A percentile compares a stretch with the other conserved stretches of the same genome.
Evolutionary conservation across 495 filamentous ascomycete genomes (phyloP).

Genomic region (Rusavskia elegans): DNA sequence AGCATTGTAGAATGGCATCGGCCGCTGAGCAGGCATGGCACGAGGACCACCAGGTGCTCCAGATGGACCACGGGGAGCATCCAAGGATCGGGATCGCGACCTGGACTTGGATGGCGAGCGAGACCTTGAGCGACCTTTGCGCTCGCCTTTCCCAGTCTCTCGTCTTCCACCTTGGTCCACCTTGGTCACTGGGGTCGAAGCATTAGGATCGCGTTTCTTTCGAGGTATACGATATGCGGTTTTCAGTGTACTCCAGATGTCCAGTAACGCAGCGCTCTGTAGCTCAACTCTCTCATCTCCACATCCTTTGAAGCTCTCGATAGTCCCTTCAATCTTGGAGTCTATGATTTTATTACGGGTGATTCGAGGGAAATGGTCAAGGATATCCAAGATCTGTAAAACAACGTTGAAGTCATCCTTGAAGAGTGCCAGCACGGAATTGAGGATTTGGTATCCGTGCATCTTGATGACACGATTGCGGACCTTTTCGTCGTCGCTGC

Average conservation of each 20-base stretch:
- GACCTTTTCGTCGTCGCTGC: constrained; percentile 76
- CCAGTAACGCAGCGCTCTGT: constrained; percentile 54
- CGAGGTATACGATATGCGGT: constrained; percentile 92
- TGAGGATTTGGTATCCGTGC: constrained; percentile 93
- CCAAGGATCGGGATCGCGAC: constrained; percentile 34
- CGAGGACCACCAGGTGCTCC: constrained; percentile 51
- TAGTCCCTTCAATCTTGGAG: constrained; percentile 81
- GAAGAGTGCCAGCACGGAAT: constrained; percentile 66
- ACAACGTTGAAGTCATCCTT: constrained; percentile 79
- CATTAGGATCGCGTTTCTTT: constrained; percentile 48
- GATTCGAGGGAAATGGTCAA: constrained; percentile 75
- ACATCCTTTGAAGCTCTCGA: constrained; percentile 50
- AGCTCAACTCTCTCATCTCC: constrained; percentile 60
- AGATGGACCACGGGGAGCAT: constrained; percentile 34
- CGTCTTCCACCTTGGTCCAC: constrained; percentile 53
- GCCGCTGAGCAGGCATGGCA: constrained; percentile 46
- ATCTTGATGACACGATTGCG: constrained; percentile 81
- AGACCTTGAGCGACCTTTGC: constrained; percentile 23
- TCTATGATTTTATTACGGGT: constrained; percentile 96
- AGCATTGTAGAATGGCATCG: constrained; percentile 38
- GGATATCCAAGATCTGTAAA: constrained; percentile 76
- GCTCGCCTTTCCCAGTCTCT: constrained; percentile 45
- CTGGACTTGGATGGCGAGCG: constrained; percentile 36
- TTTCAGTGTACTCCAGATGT: constrained; percentile 78
- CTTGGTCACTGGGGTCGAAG: constrained; percentile 21